Percentiles rank a stretch among this genome's conserved stretches.
phyloP scores from a whole-genome alignment of 2,329 filamentous ascomycete genomes.

The Arthrobotrys sphaeroides region DNA sequence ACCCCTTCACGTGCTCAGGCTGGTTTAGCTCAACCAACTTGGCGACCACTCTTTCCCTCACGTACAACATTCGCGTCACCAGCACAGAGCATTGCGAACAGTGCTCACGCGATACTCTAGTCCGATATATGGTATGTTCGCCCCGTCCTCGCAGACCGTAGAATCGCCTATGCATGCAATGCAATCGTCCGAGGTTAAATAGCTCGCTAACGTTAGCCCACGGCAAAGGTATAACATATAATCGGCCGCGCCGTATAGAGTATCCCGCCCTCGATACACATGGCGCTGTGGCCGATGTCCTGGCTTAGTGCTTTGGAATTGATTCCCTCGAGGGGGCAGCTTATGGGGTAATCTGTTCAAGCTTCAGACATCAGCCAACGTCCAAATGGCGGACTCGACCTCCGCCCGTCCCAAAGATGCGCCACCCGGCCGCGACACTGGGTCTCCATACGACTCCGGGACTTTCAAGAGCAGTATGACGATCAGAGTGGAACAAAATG shows the following conservation, averaged over 20 bases:
- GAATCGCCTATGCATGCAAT: too few species aligned
- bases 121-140: not conserved
- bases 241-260: not conserved
- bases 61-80: not conserved
- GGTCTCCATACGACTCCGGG: conserved; percentile 79
- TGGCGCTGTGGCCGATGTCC: not conserved
- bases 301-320: not conserved
- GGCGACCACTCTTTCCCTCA: too few species aligned
- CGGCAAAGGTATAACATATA: not conserved
- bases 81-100: too few species aligned
- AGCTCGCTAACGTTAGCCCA: too few species aligned
- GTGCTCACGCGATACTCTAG: not conserved
- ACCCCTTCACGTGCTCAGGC: not conserved
- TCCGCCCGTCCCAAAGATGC: conserved; percentile 32
- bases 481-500: conserved; percentile 79
- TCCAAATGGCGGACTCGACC: conserved; percentile 30
- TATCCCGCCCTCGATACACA: not conserved
- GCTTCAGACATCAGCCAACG: too few species aligned
- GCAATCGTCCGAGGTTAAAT: not conserved
- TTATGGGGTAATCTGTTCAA: not conserved
- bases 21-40: not conserved
- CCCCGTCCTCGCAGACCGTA: too few species aligned
- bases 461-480: conserved; percentile 87
- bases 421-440: conserved; percentile 52
- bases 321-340: not conserved